Conservation (phyloP, 306 rosid species). For the Lotus japonicus region DNA sequence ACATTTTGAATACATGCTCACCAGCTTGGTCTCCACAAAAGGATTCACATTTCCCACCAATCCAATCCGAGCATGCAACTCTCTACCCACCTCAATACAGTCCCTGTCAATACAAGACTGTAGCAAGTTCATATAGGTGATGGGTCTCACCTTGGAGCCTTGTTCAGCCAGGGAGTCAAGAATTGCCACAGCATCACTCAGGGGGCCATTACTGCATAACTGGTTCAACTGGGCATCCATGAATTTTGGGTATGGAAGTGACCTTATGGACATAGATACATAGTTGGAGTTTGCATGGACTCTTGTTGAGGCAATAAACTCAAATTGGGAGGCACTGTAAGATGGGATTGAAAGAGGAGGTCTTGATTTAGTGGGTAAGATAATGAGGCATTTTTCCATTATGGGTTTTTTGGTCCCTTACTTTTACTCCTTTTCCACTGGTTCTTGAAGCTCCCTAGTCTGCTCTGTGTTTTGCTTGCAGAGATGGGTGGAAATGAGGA, state of each 20-base stretch:
- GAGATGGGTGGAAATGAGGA: background rate
- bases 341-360: constrained; percentile 33
- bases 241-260: constrained; percentile 8
- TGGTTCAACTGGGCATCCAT: constrained; percentile 41
- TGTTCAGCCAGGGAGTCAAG: constrained; percentile 56
- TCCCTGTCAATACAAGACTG: constrained; percentile 67
- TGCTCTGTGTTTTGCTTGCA: background rate
- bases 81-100: constrained; percentile 58
- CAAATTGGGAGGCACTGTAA: constrained; percentile 23
- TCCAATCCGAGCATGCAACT: constrained; percentile 60
- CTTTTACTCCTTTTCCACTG: background rate
- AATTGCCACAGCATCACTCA: constrained; percentile 50
- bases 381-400: constrained; percentile 45
- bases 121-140: constrained; percentile 55
- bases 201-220: constrained; percentile 49
- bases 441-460: background rate
- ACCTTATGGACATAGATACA: constrained; percentile 25
- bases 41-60: constrained; percentile 43
- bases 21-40: constrained; percentile 78
- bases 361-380: constrained; percentile 38
- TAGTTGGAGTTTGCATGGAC: constrained; percentile 21
- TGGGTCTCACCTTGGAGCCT: constrained; percentile 51
- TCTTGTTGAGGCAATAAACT: constrained; percentile 31
- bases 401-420: background rate
- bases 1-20: constrained; percentile 85